Percentiles rank a stretch among this genome's conserved stretches.
These are phyloP conservation scores for Chaetomium cochliodes DNA, from an alignment of 495 filamentous ascomycete species.

Conservation along the genomic window DNA sequence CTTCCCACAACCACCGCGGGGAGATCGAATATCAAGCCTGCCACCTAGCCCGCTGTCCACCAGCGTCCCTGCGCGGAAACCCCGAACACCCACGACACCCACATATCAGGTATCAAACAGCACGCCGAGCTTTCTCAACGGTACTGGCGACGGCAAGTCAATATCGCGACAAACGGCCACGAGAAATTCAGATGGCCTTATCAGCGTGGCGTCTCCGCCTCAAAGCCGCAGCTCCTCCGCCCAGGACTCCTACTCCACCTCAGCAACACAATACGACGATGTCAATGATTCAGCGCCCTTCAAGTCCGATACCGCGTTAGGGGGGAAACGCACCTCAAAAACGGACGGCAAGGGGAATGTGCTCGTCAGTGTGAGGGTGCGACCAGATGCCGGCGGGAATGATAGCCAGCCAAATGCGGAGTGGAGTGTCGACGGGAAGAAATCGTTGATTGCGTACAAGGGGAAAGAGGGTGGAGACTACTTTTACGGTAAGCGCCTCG, in stretches of 20 bases:
- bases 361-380: constrained; percentile 88
- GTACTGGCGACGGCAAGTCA: constrained; percentile 71
- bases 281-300: constrained; percentile 51
- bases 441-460: constrained; percentile 73
- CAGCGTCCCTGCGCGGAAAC: constrained; percentile 43
- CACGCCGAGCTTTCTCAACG: constrained; percentile 73
- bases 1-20: constrained; percentile 84
- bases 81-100: constrained; percentile 41
- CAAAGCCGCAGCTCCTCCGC: constrained; percentile 87
- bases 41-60: constrained; percentile 61
- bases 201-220: constrained; percentile 72
- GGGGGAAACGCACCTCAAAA: constrained; percentile 49
- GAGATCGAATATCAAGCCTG: constrained; percentile 53
- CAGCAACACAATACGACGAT: constrained; percentile 84
- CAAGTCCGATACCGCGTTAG: constrained; percentile 38
- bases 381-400: constrained; percentile 68
- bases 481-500: constrained; percentile 69
- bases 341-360: constrained; percentile 88
- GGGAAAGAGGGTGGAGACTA: constrained; percentile 92
- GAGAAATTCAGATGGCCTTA: constrained; percentile 66
- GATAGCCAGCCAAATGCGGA: constrained; percentile 70
- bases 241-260: constrained; percentile 86
- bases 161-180: constrained; percentile 56
- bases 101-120: constrained; percentile 47
- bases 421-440: constrained; percentile 88